Conservation (phyloP, 805 yeast genomes). For the Vanderwaltozyma tropicalis region DNA sequence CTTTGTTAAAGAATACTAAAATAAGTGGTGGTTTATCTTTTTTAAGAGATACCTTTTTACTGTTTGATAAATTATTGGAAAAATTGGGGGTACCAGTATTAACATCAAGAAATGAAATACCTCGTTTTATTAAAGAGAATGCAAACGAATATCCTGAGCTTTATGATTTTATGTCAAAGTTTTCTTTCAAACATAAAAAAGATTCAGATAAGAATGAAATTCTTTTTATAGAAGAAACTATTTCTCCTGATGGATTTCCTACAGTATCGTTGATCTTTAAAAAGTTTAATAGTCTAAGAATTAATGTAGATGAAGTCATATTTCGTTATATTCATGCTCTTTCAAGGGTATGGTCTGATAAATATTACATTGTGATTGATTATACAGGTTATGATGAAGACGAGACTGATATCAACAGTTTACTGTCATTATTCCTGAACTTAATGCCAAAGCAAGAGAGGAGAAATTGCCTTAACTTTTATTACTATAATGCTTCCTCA, state of each 20-base stretch:
- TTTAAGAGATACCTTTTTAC: slow-evolving; percentile 26
- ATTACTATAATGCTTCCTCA: slow-evolving; percentile 36
- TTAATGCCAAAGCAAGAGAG: slow-evolving; percentile 44
- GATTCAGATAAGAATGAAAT: slow-evolving; percentile 22
- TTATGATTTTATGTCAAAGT: slow-evolving; percentile 65
- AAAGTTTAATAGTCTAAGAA: slow-evolving; percentile 27
- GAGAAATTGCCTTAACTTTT: slow-evolving; percentile 42
- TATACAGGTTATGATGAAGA: slow-evolving; percentile 47
- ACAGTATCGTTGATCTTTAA: slow-evolving; percentile 44
- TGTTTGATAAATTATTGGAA: slow-evolving; percentile 39
- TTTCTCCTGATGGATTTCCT: slow-evolving; percentile 66
- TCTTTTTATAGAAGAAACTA: slow-evolving; percentile 49
- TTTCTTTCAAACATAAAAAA: slow-evolving; percentile 42
- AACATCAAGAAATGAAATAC: slow-evolving; percentile 45
- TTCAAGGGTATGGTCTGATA: slow-evolving; percentile 61
- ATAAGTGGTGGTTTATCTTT: slow-evolving; percentile 13
- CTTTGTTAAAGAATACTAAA: slow-evolving; percentile 10
- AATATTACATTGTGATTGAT: slow-evolving; percentile 54
- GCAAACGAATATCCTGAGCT: slow-evolving; percentile 41
- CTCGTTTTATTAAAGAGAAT: slow-evolving; percentile 40
- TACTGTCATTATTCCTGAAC: slow-evolving; percentile 27
- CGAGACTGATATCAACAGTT: slow-evolving; percentile 13
- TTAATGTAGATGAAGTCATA: slow-evolving; percentile 41
- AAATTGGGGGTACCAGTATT: slow-evolving; percentile 51
- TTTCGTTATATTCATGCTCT: slow-evolving; percentile 55